Conservation (phyloP, 345 rosid genomes). For the Clarkia xantiana region DNA sequence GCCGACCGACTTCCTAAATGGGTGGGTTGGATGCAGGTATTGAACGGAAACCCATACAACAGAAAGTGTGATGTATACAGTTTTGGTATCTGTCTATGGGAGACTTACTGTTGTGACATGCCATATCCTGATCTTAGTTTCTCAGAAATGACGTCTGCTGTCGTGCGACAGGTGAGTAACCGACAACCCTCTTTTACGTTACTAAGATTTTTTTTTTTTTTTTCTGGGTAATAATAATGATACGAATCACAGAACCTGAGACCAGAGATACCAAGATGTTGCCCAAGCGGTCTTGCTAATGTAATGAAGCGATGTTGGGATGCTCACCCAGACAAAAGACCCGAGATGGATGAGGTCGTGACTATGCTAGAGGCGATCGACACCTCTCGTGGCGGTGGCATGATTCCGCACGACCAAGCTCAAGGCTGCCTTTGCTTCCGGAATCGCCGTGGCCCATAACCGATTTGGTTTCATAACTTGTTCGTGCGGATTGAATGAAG, state of each 20-base stretch:
- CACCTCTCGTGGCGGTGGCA: slow-evolving; percentile 41
- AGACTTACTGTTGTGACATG: slow-evolving; percentile 40
- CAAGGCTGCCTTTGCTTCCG: slow-evolving; percentile 26
- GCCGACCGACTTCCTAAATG: not conserved
- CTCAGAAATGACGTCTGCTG: slow-evolving; percentile 33
- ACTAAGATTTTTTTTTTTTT: accelerated
- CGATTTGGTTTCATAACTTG: too few relatives aligned
- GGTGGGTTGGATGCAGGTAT: slow-evolving; percentile 16
- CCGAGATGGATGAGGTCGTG: slow-evolving; percentile 36
- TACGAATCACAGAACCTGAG: slow-evolving; percentile 20
- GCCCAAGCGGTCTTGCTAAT: slow-evolving; percentile 27
- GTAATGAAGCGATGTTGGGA: slow-evolving; percentile 41
- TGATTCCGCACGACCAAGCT: slow-evolving; percentile 32
- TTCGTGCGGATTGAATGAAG: too few relatives aligned
- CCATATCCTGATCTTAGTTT: slow-evolving; percentile 28
- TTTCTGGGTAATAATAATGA: not conserved
- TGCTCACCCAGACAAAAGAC: slow-evolving; percentile 29
- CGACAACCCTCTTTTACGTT: not conserved
- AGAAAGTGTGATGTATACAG: slow-evolving; percentile 41
- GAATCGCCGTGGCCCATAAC: slow-evolving; percentile 26
- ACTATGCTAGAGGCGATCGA: slow-evolving; percentile 28
- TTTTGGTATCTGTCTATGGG: slow-evolving; percentile 44
- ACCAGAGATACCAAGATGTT: slow-evolving; percentile 33
- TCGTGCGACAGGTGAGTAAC: slow-evolving; percentile 27
- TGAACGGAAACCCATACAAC: slow-evolving; percentile 35